These are phyloP conservation scores for Jatropha multifida DNA, from an alignment of 441 rosid genomes.

Conservation along the genomic window DNA sequence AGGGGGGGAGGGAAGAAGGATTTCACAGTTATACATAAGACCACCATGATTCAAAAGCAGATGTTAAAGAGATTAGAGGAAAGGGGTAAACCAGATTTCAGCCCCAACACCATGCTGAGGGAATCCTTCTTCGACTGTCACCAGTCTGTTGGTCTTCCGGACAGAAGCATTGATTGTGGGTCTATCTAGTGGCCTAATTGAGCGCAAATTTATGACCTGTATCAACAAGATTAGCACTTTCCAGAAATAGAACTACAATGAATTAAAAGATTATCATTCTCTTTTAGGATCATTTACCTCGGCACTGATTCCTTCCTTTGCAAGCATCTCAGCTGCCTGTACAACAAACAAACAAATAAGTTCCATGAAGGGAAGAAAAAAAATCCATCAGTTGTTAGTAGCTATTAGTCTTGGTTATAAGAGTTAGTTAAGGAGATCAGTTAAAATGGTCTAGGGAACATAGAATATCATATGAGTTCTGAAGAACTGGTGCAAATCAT, in stretches of 20 bases:
- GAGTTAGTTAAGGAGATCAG: neutral
- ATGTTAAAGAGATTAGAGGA: neutral
- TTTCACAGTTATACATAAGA: neutral
- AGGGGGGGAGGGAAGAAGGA: neutral
- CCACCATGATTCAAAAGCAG: neutral
- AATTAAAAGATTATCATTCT: neutral
- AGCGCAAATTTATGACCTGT: constrained; percentile 88
- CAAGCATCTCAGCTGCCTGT: constrained; percentile 92
- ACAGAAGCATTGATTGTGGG: constrained; percentile 84
- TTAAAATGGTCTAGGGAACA: neutral
- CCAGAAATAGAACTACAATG: neutral
- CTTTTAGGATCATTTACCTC: constrained; percentile 52
- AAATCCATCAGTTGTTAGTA: neutral
- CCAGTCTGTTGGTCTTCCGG: constrained; percentile 90
- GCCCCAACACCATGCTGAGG: constrained; percentile 99
- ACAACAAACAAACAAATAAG: constrained; percentile 18
- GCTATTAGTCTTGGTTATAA: neutral
- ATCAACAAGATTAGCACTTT: neutral
- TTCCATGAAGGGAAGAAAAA: neutral
- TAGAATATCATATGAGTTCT: neutral
- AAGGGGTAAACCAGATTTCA: constrained; percentile 70
- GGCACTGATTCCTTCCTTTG: constrained; percentile 87
- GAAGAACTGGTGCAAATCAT: neutral
- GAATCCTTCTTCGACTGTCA: constrained; percentile 95
- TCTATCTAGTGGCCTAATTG: constrained; percentile 94